Evolutionary conservation across 2,329 filamentous ascomycete genomes (phyloP).

Genomic region (Bipolaris gigantea): DNA sequence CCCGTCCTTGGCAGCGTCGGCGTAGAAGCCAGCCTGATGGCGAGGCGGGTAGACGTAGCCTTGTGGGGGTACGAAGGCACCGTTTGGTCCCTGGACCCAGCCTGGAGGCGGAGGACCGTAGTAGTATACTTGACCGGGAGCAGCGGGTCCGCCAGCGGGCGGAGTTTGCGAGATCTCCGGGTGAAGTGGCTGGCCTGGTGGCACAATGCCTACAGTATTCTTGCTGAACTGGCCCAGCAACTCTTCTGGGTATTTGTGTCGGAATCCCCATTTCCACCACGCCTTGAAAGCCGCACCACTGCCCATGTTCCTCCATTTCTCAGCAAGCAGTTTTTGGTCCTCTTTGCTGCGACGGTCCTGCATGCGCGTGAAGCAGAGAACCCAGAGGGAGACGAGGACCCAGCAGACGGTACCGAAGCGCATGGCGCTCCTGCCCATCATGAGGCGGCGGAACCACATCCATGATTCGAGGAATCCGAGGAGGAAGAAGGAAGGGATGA

Average conservation of each 20-base stretch:
- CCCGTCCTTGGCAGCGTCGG: slow-evolving; percentile 16
- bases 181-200: slow-evolving; percentile 28
- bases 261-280: slow-evolving; percentile 40
- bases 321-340: slow-evolving; percentile 34
- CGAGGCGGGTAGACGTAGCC: slow-evolving; percentile 18
- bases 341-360: slow-evolving; percentile 35
- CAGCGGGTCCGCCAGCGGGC: slow-evolving; percentile 13
- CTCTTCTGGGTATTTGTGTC: slow-evolving; percentile 32
- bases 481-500: slow-evolving; percentile 35
- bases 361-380: slow-evolving; percentile 38
- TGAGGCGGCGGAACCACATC: slow-evolving; percentile 43
- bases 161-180: slow-evolving; percentile 29
- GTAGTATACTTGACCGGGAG: slow-evolving; percentile 28
- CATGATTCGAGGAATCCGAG: slow-evolving; percentile 38
- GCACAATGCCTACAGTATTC: slow-evolving; percentile 35
- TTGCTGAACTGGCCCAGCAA: slow-evolving; percentile 36
- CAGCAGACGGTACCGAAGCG: slow-evolving; percentile 39
- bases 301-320: slow-evolving; percentile 36
- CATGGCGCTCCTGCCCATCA: slow-evolving; percentile 36
- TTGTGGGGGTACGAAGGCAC: slow-evolving; percentile 22
- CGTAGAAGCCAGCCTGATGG: slow-evolving; percentile 24
- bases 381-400: slow-evolving; percentile 35
- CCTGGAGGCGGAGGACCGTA: slow-evolving; percentile 28
- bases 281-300: slow-evolving; percentile 35
- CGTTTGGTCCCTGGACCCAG: slow-evolving; percentile 23